Conservation (phyloP, 345 rosid species). For the Euphorbia peplus region DNA sequence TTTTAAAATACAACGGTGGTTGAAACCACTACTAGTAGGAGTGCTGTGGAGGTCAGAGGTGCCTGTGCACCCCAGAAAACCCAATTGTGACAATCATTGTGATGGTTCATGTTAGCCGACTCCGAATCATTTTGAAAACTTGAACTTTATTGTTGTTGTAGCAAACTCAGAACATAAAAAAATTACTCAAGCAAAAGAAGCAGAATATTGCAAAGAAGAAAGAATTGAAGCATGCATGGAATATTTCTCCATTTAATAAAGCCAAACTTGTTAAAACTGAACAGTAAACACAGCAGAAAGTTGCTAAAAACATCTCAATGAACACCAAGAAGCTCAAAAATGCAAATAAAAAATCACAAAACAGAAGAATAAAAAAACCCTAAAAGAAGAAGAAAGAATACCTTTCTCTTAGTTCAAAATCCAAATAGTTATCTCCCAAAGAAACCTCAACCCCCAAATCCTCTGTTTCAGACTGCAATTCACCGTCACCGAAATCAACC, state of each 20-base stretch:
- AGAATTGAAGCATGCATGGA: conserved; percentile 1
- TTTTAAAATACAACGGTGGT: too few species aligned
- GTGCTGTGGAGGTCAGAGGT: too few species aligned
- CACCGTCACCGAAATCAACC: conserved; percentile 4
- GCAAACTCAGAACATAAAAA: background rate
- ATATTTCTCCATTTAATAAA: background rate
- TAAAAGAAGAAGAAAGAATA: background rate
- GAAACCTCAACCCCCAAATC: conserved; percentile 37
- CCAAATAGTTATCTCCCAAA: conserved; percentile 47
- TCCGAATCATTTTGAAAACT: too few species aligned
- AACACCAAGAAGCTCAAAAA: background rate
- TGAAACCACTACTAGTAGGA: too few species aligned
- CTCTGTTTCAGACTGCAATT: background rate
- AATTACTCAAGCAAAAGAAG: background rate
- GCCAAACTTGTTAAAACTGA: background rate
- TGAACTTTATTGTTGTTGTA: too few species aligned
- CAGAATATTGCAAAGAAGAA: background rate
- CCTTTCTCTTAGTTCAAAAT: conserved; percentile 52
- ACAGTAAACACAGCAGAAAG: background rate
- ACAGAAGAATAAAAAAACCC: background rate
- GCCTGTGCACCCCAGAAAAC: too few species aligned
- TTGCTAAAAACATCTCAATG: background rate
- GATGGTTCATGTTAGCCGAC: too few species aligned
- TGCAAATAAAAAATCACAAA: background rate
- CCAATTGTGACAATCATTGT: too few species aligned